Evolutionary conservation across 768 basidiomycete species (phyloP), one percentile per base, ranked within the genome.

Genomic region (Russula compacta): DNA sequence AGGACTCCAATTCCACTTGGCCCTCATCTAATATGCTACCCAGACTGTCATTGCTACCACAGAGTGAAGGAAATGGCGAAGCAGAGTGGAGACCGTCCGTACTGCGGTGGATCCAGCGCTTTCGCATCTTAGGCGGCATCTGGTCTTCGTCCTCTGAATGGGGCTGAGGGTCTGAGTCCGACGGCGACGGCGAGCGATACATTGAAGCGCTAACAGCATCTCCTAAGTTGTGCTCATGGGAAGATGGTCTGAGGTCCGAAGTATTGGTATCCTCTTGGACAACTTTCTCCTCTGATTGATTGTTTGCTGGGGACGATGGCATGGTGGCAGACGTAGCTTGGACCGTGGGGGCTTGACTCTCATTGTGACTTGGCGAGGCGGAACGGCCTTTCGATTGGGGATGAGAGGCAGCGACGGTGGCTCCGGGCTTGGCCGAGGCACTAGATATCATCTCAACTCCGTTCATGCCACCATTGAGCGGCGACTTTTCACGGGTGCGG

Each of bases 401-500:
- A 3, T 33, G 24, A 39, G 42, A 17, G 21, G 35, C 12, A 49
- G 57, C 58, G 15, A 65, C 67, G 14, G 67, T 62, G 50, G 67
- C 47, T n/a, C n/a, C 43, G 43, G 49, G 24, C 36, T 33, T 42
- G 6, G 21, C 43, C 17, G 51, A 29, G 14, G 24, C 12, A 40
- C 68, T 68, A 5, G 74, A 68, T 11, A 79, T 75, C 72, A 85
- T 77, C 74, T 85, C 84, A 32, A 85, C 79, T 0, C 84, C 84
- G 21, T 79, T 77, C 73, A 87, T 77, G 4, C 87, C 86, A 1
- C 86, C 83, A 44, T 78, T 79, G 58, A 74, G 75, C 7, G 80
- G 80, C 2, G 79, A 73, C 65, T 76, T 74, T 69, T 86, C 86
- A 48, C 78, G 71, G 21, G 86, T 84, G 67, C 77, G 73, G 64